Base-by-base conservation (phyloP, 1,284 basidiomycete species). In the Leccinum subrobustum region DNA sequence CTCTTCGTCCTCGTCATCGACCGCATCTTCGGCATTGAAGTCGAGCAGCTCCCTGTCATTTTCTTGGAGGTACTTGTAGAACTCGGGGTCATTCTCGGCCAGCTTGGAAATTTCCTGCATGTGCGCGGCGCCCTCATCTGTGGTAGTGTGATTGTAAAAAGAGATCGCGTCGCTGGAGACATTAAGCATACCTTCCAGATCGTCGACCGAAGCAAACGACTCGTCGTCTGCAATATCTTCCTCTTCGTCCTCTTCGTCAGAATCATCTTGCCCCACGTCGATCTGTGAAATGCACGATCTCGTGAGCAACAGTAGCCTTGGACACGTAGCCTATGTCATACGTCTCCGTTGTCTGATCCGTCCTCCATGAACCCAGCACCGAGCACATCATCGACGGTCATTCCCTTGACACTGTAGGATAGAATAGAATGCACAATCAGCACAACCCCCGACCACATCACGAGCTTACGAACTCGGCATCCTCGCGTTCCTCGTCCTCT, bases 51-150 rank as follows among this genome's bases (percentile, higher is more conserved):
- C 94, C 59, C 83, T 80, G 76, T 99, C 96, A 72, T 99, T 96
- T 77, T 98, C 94, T 78, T 97, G 90, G 6, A 99, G 82, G 73
- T 97, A 99, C 76, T 97, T 95, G 88, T 88, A 99, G 79, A 99
- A 99, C 70, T 98, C 96, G 18, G 96, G 96, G 74, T 99, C 97
- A 75, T 93, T 96, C 76, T 96, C 91, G 12, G 92, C 92, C 44
- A 99, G 83, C 70, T 93, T 90, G 54, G 92, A 89, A n/a, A 99
- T 84, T 59, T 98, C 91, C 52, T 86, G 75, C 52, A 92, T 77
- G 77, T 96, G 95, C 7, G 79, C 75, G 70, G 81, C 78, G 60
- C 89, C 92, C 71, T 93, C 83, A 59, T 89, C 91, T 85, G 67
- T 9, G 25, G 25, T 27, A 27, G 25, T 25, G 8, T 59, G 60